Base-by-base conservation (phyloP, 495 filamentous ascomycete species). In the Stereocaulon alpinum region DNA sequence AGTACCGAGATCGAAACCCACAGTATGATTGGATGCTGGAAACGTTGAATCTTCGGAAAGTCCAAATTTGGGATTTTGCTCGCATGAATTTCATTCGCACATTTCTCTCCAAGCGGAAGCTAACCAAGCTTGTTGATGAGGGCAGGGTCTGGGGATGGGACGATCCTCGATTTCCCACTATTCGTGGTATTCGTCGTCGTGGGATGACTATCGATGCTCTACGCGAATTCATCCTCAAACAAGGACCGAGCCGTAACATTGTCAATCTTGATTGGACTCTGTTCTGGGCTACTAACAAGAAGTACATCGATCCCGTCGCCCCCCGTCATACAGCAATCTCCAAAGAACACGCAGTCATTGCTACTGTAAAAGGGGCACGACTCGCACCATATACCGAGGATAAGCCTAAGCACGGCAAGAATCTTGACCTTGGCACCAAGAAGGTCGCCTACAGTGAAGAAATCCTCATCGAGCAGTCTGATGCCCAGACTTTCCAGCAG, bases 21-120 rank as follows among this genome's bases (percentile, higher is more conserved):
- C 92, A 96, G 74, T 98, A 97, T 75, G 83, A 93, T 69, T 98
- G 93, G 93, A 91, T 98, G 78, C 69, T 94, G 37, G 83, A 95
- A 59, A 81, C 88, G 0, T 79, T 97, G 49, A 83, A 87, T 63
- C 82, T 98, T 22, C 89, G 93, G 53, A 75, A 82, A 61, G 93
- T 97, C 14, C 83, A 96, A 71, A 87, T 97, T 73, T 97, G 93
- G 93, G 91, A 96, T 71, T 98, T 97, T 74, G 83, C 92, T 42
- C 86, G 93, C 66, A 89, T 97, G 80, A 96, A 95, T 79, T 96
- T 97, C 68, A 82, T 96, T 68, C 81, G 85, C 29, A 95, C 91
- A 1, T 78, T 96, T 59, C 80, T 96, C 2, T 93, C 88, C 20
- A 98, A 97, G 79, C 86, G 93, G 45, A 97, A 98, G 76, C 81